Evolutionary conservation across 1,284 basidiomycete species (phyloP).

Genomic region (Ganoderma meredithae): DNA sequence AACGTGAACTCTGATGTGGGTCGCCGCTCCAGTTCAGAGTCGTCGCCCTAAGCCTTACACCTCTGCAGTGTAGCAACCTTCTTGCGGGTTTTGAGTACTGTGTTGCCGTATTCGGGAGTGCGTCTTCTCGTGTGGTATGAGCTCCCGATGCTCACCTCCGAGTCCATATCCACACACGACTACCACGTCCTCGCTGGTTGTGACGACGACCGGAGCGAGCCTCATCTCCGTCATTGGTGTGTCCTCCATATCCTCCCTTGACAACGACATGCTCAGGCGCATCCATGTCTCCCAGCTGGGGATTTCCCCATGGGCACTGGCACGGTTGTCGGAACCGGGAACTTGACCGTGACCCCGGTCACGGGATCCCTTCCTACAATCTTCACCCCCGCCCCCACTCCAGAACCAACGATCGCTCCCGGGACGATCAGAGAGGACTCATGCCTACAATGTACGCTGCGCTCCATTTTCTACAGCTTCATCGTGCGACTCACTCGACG

Average conservation of each 20-base stretch:
- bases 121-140: neutral
- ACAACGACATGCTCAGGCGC: neutral
- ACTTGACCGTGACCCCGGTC: constrained; percentile 1
- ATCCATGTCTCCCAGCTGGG: neutral
- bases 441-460: neutral
- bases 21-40: neutral
- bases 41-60: neutral
- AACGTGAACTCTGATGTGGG: neutral
- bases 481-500: neutral
- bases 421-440: constrained; percentile 2
- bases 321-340: neutral
- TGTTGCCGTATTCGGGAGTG: neutral
- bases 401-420: neutral
- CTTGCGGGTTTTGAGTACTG: neutral
- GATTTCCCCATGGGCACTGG: neutral
- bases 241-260: neutral
- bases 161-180: neutral
- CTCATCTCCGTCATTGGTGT: neutral
- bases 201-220: neutral
- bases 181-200: neutral
- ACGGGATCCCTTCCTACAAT: neutral
- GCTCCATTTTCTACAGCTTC: neutral
- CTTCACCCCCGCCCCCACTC: neutral
- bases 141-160: neutral
- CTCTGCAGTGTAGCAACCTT: neutral